phyloP scores from a whole-genome alignment of 2,329 filamentous ascomycete genomes.

The Xylariaceae sp. region DNA sequence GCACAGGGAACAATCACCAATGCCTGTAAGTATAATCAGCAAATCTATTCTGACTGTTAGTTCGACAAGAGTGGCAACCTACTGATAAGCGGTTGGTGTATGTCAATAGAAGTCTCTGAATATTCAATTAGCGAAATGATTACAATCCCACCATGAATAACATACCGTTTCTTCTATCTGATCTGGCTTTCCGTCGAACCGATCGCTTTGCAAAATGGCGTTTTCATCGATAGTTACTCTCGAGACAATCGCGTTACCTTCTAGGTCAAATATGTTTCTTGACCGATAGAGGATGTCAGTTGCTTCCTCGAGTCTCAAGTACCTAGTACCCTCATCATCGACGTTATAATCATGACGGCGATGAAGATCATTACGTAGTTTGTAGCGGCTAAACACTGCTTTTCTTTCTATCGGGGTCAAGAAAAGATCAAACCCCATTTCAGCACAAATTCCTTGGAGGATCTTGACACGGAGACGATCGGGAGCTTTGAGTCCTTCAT shows the following conservation, averaged over 20 bases:
- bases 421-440: conserved; percentile 38
- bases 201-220: conserved; percentile 26
- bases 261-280: conserved; percentile 34
- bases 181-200: conserved; percentile 20
- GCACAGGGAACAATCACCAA: conserved; percentile 19
- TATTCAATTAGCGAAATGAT: not conserved
- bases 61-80: not conserved
- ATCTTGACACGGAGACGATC: conserved; percentile 33
- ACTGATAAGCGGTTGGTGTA: conserved; percentile 14
- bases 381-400: conserved; percentile 24
- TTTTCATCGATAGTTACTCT: conserved; percentile 22
- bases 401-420: conserved; percentile 38
- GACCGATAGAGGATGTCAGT: conserved; percentile 12
- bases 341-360: too few relatives aligned
- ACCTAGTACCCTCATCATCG: conserved; percentile 6
- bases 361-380: not conserved
- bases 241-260: conserved; percentile 27
- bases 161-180: conserved; percentile 30
- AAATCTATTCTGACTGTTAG: not conserved
- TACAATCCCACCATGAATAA: not conserved
- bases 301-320: conserved; percentile 18
- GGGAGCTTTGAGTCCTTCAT: conserved; percentile 29
- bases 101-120: conserved; percentile 1
- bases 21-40: conserved; percentile 5
- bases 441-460: conserved; percentile 30